These are phyloP conservation scores for Scleroderma citrinum DNA, from an alignment of 768 basidiomycete genomes.

Conservation along the genomic window DNA sequence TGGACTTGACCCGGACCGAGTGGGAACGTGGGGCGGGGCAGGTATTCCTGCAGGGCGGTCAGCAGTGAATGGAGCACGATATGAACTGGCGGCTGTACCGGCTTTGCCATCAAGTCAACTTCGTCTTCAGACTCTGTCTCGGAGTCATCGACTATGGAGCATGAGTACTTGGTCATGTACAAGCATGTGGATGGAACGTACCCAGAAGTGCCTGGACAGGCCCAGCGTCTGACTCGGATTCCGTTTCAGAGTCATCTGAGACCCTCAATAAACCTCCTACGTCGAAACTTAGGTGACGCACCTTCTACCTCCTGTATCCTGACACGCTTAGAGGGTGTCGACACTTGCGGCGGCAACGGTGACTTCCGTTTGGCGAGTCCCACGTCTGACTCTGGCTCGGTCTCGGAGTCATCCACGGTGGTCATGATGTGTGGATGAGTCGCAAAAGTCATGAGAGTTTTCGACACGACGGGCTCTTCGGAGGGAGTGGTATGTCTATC, in stretches of 20 bases:
- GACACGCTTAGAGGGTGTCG: constrained; percentile 14
- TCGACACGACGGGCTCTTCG: constrained; percentile 18
- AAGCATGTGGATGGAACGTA: background rate
- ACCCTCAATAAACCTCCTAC: background rate
- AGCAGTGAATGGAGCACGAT: constrained; percentile 2
- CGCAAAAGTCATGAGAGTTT: constrained; percentile 12
- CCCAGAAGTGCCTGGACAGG: constrained; percentile 1
- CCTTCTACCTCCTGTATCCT: constrained; percentile 12
- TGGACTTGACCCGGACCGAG: constrained; percentile 37
- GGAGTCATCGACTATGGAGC: constrained; percentile 19
- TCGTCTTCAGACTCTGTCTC: constrained; percentile 44
- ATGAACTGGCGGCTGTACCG: constrained; percentile 10
- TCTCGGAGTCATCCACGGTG: constrained; percentile 21
- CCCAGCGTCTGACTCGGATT: constrained; percentile 38
- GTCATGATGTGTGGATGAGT: background rate
- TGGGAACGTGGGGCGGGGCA: constrained; percentile 51
- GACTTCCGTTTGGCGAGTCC: constrained; percentile 22
- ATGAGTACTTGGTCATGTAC: too few species aligned
- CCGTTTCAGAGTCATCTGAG: constrained; percentile 41
- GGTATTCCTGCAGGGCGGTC: constrained; percentile 25
- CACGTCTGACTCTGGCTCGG: constrained; percentile 29
- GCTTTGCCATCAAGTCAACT: constrained; percentile 24
- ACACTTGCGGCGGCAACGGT: constrained; percentile 9
- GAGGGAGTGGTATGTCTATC: constrained; percentile 21
- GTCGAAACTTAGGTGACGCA: constrained; percentile 2